Evolutionary conservation across 75 land plant species (phyloP), one percentile per base, ranked within the genome.

Genomic region (Picea glauca): DNA sequence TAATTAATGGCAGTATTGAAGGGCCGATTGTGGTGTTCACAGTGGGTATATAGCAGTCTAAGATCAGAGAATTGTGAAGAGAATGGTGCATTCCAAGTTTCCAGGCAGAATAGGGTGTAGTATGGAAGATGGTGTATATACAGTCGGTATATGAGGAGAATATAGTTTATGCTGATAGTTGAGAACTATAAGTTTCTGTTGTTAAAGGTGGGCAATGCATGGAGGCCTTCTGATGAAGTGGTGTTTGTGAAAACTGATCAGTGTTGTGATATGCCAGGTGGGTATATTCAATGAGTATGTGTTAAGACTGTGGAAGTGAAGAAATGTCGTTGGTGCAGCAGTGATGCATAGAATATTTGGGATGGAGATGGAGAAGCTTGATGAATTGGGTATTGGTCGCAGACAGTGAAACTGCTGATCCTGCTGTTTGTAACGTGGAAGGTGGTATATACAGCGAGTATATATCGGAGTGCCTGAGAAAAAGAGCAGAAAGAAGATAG

Each of bases 81-180:
- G 54, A 43, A 6, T 5, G 20, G n/a, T 70, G 2, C n/a, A 70
- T 0, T 7, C 1, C 43, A 21, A 2, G 54, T 70, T 18, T 70
- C 33, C 50, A 70, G 50, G 74, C 43, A 70, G 74, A 43, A 20
- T n/a, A 18, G n/a, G 9, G 9, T 43, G 50, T n/a, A 40, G 56
- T 70, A 43, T 70, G 54, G 74, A 70, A 70, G 74, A 11, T 43
- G 50, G 26, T 70, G 9, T 9, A 70, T 70, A 43, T 70, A 67
- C 46, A 38, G 31, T 38, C n/a, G 6, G 72, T 67, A 67, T 67
- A 15, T 3, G 67, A 64, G n/a, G 4, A 17, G 5, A 66, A n/a
- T n/a, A 13, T 1, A 4, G 43, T 2, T 35, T 35, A 17, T 4
- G 43, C 1, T 18, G 31, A 4, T 66, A 14, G 23, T 30, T 0